These are phyloP conservation scores for Aspergillus chevalieri DNA, from an alignment of 2,329 filamentous ascomycete genomes.

Conservation along the genomic window DNA sequence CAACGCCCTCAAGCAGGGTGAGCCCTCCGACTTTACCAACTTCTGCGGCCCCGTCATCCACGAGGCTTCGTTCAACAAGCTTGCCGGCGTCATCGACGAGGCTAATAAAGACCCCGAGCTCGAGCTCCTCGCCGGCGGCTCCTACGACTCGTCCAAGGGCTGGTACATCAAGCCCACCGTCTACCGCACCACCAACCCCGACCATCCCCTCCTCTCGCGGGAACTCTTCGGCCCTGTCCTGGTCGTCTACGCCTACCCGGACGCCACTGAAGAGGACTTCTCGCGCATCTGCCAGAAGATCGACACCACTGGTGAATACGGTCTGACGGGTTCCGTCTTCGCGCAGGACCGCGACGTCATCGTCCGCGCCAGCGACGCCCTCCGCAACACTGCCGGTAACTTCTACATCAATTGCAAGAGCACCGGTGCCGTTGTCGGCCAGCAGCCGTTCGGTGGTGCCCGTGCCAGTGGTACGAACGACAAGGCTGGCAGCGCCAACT, in stretches of 20 bases:
- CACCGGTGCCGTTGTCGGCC: conserved; percentile 65
- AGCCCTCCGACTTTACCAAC: conserved; percentile 64
- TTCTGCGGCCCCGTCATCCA: conserved; percentile 89
- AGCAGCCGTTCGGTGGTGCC: conserved; percentile 66
- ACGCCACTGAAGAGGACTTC: conserved; percentile 55
- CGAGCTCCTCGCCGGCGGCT: conserved; percentile 67
- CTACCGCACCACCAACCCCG: conserved; percentile 66
- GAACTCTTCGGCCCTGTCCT: conserved; percentile 81
- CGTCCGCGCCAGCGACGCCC: conserved; percentile 29
- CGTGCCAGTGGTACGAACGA: conserved; percentile 66
- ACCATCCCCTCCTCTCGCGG: conserved; percentile 66
- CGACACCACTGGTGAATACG: conserved; percentile 37
- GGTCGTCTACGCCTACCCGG: conserved; percentile 70
- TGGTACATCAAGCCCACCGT: conserved; percentile 82
- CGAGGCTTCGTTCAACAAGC: conserved; percentile 71
- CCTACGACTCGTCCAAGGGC: conserved; percentile 69
- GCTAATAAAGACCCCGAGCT: conserved; percentile 71
- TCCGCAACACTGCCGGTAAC: conserved; percentile 36
- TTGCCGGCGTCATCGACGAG: conserved; percentile 67
- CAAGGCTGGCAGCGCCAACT: conserved; percentile 62
- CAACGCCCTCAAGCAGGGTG: conserved; percentile 63
- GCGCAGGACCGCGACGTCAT: conserved; percentile 33
- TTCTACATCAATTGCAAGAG: conserved; percentile 45
- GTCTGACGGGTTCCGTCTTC: conserved; percentile 40
- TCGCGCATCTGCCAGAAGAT: conserved; percentile 50